These are phyloP conservation scores for Venturia effusa DNA, from an alignment of 2,329 filamentous ascomycete species.

Conservation along the genomic window DNA sequence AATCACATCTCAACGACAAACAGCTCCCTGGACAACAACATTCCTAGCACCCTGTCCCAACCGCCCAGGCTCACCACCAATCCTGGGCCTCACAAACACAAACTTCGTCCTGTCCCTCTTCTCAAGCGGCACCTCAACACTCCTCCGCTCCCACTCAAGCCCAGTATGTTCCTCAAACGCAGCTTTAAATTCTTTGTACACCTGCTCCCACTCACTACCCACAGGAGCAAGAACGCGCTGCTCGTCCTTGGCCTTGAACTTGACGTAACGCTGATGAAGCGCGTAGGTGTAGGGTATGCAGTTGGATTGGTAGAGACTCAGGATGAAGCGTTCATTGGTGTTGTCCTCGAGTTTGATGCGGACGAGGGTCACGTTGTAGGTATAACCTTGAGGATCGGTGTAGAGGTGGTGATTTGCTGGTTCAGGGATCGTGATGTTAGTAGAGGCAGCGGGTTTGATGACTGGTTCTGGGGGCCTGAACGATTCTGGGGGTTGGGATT, in stretches of 20 bases:
- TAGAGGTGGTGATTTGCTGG: conserved; percentile 52
- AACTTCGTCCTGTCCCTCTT: background rate
- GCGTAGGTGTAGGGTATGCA: conserved; percentile 49
- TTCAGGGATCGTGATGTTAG: background rate
- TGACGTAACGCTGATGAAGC: conserved; percentile 32
- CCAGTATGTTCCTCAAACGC: conserved; percentile 2
- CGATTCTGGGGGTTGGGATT: background rate
- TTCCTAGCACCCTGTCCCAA: background rate
- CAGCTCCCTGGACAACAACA: background rate
- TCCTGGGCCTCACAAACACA: background rate
- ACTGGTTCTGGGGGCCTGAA: background rate
- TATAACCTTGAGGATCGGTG: conserved; percentile 49
- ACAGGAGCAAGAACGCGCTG: background rate
- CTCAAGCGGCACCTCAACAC: background rate
- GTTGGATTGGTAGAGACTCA: conserved; percentile 49
- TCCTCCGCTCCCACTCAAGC: conserved; percentile 2
- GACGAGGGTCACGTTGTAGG: conserved; percentile 52
- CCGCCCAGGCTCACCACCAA: background rate
- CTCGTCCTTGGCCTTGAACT: background rate
- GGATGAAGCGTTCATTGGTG: conserved; percentile 41
- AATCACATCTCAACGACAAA: background rate
- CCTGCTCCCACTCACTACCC: background rate
- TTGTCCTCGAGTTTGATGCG: conserved; percentile 39
- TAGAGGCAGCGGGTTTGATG: background rate
- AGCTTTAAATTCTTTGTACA: background rate